A percentile compares a stretch with the other conserved stretches of the same genome.
Conservation (phyloP, 495 filamentous ascomycete genomes). For the Usnea hakonensis region DNA sequence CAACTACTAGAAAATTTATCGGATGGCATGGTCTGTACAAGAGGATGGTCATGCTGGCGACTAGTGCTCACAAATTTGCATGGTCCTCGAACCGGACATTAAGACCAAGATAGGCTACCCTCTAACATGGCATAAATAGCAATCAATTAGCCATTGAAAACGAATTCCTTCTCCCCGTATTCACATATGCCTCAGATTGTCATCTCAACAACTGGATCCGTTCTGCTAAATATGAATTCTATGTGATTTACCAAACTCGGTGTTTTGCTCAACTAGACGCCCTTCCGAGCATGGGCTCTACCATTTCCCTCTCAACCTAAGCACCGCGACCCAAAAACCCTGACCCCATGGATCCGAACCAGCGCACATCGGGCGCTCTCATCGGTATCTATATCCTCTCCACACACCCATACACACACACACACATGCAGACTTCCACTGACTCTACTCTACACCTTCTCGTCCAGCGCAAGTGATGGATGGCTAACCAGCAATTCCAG, state of each 20-base stretch:
- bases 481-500: conserved; percentile 27
- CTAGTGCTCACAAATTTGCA: background rate
- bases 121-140: conserved; percentile 8
- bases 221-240: background rate
- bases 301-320: background rate
- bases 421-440: background rate
- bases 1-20: conserved; percentile 5
- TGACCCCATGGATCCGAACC: conserved; percentile 20
- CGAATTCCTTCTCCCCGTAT: background rate
- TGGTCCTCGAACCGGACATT: background rate
- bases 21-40: background rate
- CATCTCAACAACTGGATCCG: too few species aligned
- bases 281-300: background rate
- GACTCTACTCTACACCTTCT: background rate
- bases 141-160: conserved; percentile 5
- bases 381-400: conserved; percentile 12
- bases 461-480: background rate
- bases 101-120: background rate
- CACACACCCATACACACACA: background rate
- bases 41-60: background rate
- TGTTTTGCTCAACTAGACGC: background rate
- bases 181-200: background rate
- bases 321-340: background rate
- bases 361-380: conserved; percentile 22
- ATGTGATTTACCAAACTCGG: background rate